Evolutionary conservation across 768 basidiomycete species (phyloP), one percentile per base, ranked within the genome.

Genomic region (Pulveroboletus ravenelii): DNA sequence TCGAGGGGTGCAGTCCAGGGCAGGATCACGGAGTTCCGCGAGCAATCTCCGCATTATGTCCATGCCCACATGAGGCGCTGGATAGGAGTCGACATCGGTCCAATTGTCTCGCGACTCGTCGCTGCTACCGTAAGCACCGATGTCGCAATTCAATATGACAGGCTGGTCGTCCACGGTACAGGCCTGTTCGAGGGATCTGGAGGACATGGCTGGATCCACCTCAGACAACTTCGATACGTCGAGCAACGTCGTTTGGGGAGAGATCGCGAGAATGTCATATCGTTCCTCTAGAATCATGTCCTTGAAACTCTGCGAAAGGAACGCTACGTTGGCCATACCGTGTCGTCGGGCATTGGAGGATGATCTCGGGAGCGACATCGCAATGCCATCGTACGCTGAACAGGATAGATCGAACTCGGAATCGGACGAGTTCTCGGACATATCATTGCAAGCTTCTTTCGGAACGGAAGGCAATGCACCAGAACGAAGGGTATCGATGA

Each of bases 11-110:
- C 23, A 43, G 14, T 64, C 48, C 31, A 62, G 3, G 10, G 9
- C 5, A 32, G 51, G 48, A 27, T 64, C 51, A 2, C 57, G 49
- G n/a, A 62, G 54, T 12, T 52, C 50, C n/a, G 34, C 36, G 15
- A 59, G 56, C 3, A 62, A 37, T 23, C 18, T 49, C 4, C 43
- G 48, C 56, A 64, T 64, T 3, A 54, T 10, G 20, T 55, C 48
- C 23, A 3, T 9, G 10, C 46, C 46, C 5, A 41, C 48, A 9
- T 46, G 27, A 35, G 41, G 13, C 5, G n/a, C 18, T 10, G 34
- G 1, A 13, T 23, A 23, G 20, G 20, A 23, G 20, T 23, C 20
- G 20, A 23, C 20, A 23, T 23, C 20, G 20, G 20, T 2, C 20
- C 20, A 23, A 23, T 23, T 23, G 20, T 23, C 20, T 23, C 20